Evolutionary conservation across 1,139 yeast species (phyloP).

Genomic region (Blastobotrys serpentis): DNA sequence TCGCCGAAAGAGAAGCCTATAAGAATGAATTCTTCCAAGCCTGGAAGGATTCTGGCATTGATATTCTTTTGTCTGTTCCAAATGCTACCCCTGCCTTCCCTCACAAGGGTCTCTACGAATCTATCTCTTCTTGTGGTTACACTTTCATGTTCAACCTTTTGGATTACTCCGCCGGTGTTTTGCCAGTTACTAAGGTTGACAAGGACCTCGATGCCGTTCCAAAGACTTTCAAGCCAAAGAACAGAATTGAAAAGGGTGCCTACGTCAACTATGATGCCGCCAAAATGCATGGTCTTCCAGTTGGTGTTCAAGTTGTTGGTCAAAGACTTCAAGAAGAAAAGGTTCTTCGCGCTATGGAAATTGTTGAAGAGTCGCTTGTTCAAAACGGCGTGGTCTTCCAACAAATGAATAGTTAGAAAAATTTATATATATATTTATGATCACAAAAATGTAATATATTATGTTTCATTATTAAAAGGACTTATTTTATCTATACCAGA

Average conservation of each 20-base stretch:
- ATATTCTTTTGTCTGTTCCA: constrained; percentile 42
- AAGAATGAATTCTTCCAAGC: constrained; percentile 38
- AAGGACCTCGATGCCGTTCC: constrained; percentile 44
- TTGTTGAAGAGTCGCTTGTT: constrained; percentile 39
- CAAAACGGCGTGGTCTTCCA: constrained; percentile 34
- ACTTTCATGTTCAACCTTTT: constrained; percentile 59
- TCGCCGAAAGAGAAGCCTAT: constrained; percentile 42
- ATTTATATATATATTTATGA: neutral
- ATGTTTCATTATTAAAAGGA: too few species aligned
- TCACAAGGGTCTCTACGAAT: constrained; percentile 39
- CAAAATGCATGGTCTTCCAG: constrained; percentile 62
- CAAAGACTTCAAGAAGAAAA: constrained; percentile 62
- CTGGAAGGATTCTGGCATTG: constrained; percentile 41
- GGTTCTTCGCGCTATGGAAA: constrained; percentile 46
- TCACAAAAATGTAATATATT: too few species aligned
- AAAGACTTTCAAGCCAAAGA: constrained; percentile 38
- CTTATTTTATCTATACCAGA: too few species aligned
- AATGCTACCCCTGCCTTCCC: constrained; percentile 45
- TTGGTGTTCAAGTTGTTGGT: constrained; percentile 62
- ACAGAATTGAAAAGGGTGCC: constrained; percentile 43
- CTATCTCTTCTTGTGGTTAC: constrained; percentile 46
- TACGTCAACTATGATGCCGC: constrained; percentile 52
- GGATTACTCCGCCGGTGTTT: constrained; percentile 57
- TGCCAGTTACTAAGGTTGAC: constrained; percentile 61
- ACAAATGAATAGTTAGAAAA: constrained; percentile 28